Percentiles rank a stretch among this genome's conserved stretches.
phyloP scores from a whole-genome alignment of 2,329 filamentous ascomycete species.

The Cladophialophora chaetospira region DNA sequence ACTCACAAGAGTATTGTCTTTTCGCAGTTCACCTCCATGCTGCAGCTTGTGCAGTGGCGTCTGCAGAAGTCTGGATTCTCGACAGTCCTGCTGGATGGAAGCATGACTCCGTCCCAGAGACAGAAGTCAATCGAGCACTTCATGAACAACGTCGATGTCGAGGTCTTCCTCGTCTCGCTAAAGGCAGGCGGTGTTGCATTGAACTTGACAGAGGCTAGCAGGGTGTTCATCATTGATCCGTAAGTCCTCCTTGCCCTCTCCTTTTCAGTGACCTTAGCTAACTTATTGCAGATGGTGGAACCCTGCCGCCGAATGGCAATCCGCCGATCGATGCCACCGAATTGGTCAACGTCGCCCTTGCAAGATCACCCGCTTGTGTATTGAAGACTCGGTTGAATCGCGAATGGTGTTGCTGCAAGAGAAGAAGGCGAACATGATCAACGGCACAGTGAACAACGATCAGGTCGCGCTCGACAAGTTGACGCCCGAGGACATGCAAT shows the following conservation, averaged over 20 bases:
- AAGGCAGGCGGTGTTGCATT: slow-evolving; percentile 95
- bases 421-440: slow-evolving; percentile 98
- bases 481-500: slow-evolving; percentile 89
- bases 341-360: slow-evolving; percentile 94
- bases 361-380: slow-evolving; percentile 89
- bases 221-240: slow-evolving; percentile 95
- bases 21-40: slow-evolving; percentile 95
- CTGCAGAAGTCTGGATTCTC: slow-evolving; percentile 95
- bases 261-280: background rate
- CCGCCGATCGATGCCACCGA: slow-evolving; percentile 87
- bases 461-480: slow-evolving; percentile 88
- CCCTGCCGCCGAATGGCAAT: slow-evolving; percentile 99
- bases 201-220: slow-evolving; percentile 90
- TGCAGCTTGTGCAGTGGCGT: slow-evolving; percentile 96
- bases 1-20: slow-evolving; percentile 98
- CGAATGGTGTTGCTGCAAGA: slow-evolving; percentile 95
- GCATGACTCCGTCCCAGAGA: slow-evolving; percentile 91
- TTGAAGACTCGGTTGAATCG: slow-evolving; percentile 95
- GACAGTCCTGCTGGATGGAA: slow-evolving; percentile 96
- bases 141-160: slow-evolving; percentile 91
- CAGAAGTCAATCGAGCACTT: slow-evolving; percentile 95
- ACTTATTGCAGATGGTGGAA: slow-evolving; percentile 81
- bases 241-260: slow-evolving; percentile 54
- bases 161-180: slow-evolving; percentile 93
- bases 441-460: slow-evolving; percentile 93